phyloP scores from a whole-genome alignment of 768 basidiomycete genomes.

The Pisolithus sp. region DNA sequence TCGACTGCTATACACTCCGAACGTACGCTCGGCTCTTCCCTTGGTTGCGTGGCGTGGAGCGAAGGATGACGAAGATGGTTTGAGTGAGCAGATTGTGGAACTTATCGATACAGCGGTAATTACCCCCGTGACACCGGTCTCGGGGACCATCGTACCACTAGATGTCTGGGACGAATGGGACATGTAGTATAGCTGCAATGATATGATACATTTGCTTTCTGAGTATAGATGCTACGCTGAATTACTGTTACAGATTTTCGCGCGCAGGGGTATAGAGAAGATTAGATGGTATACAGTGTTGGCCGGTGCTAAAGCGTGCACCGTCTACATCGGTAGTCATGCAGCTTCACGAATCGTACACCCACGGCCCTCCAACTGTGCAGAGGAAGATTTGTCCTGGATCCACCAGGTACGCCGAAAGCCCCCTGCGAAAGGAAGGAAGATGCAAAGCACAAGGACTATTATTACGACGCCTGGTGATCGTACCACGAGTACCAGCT shows the following conservation, averaged over 20 bases:
- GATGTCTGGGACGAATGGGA: constrained; percentile 72
- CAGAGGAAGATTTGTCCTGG: not conserved
- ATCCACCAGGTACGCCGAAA: constrained; percentile 3
- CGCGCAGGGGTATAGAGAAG: too few species aligned
- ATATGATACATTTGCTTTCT: not conserved
- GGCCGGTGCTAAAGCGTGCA: too few species aligned
- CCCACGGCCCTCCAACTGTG: not conserved
- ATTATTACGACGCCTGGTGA: constrained; percentile 16
- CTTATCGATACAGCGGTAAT: constrained; percentile 64
- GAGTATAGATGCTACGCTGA: too few species aligned
- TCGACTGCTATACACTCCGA: constrained; percentile 42
- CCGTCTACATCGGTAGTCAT: too few species aligned
- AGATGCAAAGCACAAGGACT: constrained; percentile 16
- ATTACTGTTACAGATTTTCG: too few species aligned
- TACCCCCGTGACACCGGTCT: constrained; percentile 27
- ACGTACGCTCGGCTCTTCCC: constrained; percentile 38
- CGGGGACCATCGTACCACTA: constrained; percentile 7
- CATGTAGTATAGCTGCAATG: constrained; percentile 32
- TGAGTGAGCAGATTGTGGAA: constrained; percentile 61
- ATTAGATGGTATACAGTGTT: too few species aligned
- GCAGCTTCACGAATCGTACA: not conserved
- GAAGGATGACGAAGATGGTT: constrained; percentile 49
- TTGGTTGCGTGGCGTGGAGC: constrained; percentile 59
- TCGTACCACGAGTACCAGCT: constrained; percentile 12
- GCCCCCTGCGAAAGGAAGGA: constrained; percentile 14